Evolutionary conservation across 2,329 filamentous ascomycete genomes (phyloP), one percentile per base, ranked within the genome.

Genomic region (Alternaria infectoria): DNA sequence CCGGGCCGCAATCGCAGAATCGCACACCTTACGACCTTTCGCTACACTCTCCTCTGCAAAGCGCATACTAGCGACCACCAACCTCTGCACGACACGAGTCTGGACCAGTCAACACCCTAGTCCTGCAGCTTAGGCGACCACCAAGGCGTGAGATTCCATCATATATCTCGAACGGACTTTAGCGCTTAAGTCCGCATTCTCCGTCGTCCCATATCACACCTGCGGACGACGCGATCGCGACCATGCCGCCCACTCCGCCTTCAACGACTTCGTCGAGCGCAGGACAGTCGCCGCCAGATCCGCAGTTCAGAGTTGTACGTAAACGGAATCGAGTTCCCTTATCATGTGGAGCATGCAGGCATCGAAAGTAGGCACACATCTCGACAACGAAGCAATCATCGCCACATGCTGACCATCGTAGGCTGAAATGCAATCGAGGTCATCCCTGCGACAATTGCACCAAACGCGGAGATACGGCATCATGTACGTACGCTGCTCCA

Each of bases 381-480:
- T 49, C 32, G 13, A 23, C 19, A 30, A 36, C 17, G 26, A 44
- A 28, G 40, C 54, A 13, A 44, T 28, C 17, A 54, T n/a, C 26
- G 7, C 13, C 15, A 21, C 40, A 58, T 52, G 61, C 71, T 77
- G 58, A 78, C 67, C 54, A 26, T 54, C 49, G 62, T 66, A 89
- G 86, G 74, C 87, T 96, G 81, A 97, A 97, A 88, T 98, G 95
- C 84, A 97, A 98, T 80, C 90, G 96, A 75, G 89, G 88, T 66
- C 89, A 93, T 69, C 95, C 95, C 59, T 98, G 93, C 82, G 93
- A 96, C 82, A 98, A 98, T 78, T 98, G 95, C 80, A 89, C 93
- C 62, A 97, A 96, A 83, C 90, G 93, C 73, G 92, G 89, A 69
- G 92, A 94, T 80, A 90, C 91, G 13, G 82, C 86, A 59, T 91